Conservation (phyloP, 108 stramenopile species). For the Asterionellopsis glacialis region DNA sequence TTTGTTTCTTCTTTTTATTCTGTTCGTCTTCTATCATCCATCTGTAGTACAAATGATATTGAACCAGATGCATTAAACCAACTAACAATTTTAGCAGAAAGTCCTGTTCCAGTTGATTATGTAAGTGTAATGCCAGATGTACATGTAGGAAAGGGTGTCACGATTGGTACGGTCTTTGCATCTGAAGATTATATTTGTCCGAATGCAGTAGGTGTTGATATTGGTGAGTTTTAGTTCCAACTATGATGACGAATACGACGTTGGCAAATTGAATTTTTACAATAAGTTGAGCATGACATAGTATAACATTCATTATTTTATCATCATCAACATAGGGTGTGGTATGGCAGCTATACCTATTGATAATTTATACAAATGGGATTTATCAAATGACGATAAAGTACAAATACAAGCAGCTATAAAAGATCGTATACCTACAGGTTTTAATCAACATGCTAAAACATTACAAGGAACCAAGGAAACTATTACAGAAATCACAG, state of each 20-base stretch:
- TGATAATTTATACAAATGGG: conserved; percentile 7
- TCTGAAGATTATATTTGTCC: conserved; percentile 17
- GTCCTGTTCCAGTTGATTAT: conserved; percentile 11
- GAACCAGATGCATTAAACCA: conserved; percentile 14
- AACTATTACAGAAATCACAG: conserved; percentile 9
- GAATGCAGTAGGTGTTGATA: conserved; percentile 29
- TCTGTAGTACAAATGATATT: conserved; percentile 2
- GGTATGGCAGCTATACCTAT: conserved; percentile 27
- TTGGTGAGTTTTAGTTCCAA: too few relatives aligned
- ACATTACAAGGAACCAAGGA: conserved; percentile 9
- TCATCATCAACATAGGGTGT: conserved; percentile 4
- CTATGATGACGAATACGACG: too few relatives aligned
- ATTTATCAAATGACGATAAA: conserved; percentile 7
- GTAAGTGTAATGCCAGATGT: conserved; percentile 23
- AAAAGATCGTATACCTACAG: conserved; percentile 22
- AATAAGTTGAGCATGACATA: too few relatives aligned
- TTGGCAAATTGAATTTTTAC: too few relatives aligned
- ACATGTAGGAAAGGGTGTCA: conserved; percentile 22
- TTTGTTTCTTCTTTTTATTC: too few relatives aligned
- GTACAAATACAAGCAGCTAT: conserved; percentile 3
- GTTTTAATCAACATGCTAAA: conserved; percentile 10
- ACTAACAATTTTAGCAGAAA: conserved; percentile 11
- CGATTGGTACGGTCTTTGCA: conserved; percentile 25
- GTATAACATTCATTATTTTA: too few relatives aligned
- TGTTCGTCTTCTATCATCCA: too few relatives aligned